Evolutionary conservation across 108 stramenopile species (phyloP), one percentile per base, ranked within the genome.

Genomic region (Cyclostephanos tholiformis): DNA sequence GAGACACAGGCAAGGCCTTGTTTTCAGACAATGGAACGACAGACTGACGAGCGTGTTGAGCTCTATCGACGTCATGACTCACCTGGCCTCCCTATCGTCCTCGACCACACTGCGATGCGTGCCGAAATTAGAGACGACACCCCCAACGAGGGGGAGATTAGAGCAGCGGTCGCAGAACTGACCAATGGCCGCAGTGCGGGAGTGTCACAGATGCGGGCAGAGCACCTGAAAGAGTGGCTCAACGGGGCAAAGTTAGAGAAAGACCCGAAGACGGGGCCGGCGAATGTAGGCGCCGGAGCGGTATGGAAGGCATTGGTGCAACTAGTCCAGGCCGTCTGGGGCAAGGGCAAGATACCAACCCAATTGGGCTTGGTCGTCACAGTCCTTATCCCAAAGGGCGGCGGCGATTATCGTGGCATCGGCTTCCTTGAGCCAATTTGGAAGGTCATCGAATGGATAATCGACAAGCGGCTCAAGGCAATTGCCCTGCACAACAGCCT

Each of bases 371-470:
- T 53, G 75, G 14, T 49, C 6, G 30, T 62, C n/a, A n/a, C 69
- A 56, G 75, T 59, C 12, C 67, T 76, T 20, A 30, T 76, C 59
- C 75, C 67, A 9, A 76, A 76, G 30, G 67, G 67, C 20, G 63
- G 67, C 20, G 67, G 67, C 27, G 52, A 44, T 25, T 26, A 27
- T 30, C 48, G 63, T 14, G 74, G 66, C 49, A 77, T 67, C 11
- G 76, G 67, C n/a, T n/a, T n/a, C n/a, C n/a, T n/a, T n/a, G n/a
- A n/a, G n/a, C n/a, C n/a, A n/a, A n/a, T n/a, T n/a, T n/a, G n/a
- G n/a, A n/a, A n/a, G n/a, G n/a, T n/a, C n/a, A n/a, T n/a, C n/a
- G n/a, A n/a, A n/a, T n/a, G n/a, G n/a, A n/a, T n/a, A n/a, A n/a
- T n/a, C n/a, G n/a, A n/a, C n/a, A n/a, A n/a, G n/a, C n/a, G n/a